Evolutionary conservation across 2,329 filamentous ascomycete species (phyloP).

Genomic region (Thermothelomyces thermophilus): DNA sequence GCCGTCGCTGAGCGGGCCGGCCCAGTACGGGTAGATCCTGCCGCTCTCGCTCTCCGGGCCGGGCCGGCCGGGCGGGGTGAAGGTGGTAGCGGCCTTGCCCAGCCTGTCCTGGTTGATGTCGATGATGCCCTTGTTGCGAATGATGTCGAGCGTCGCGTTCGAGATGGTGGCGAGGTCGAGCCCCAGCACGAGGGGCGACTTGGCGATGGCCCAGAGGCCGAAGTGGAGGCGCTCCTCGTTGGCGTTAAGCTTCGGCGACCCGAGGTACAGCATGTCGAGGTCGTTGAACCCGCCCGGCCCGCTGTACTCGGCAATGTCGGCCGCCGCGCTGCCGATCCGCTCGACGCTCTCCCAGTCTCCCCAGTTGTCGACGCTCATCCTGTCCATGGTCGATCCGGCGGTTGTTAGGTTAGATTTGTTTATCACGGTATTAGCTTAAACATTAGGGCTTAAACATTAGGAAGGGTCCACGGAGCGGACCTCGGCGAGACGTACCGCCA

Average conservation of each 20-base stretch:
- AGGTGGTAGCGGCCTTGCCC: constrained; percentile 24
- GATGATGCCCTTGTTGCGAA: constrained; percentile 25
- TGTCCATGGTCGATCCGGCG: too few relatives aligned
- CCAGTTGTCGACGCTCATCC: constrained; percentile 20
- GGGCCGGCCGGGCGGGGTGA: constrained; percentile 26
- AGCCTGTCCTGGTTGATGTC: constrained; percentile 27
- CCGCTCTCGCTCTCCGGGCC: constrained; percentile 37
- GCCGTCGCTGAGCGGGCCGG: constrained; percentile 31
- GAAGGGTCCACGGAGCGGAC: too few relatives aligned
- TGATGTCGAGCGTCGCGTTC: constrained; percentile 16
- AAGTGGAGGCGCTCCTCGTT: constrained; percentile 26
- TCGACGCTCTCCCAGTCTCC: constrained; percentile 18
- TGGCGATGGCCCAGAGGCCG: constrained; percentile 27
- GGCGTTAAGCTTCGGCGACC: constrained; percentile 12
- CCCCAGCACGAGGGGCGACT: constrained; percentile 26
- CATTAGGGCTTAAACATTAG: too few relatives aligned
- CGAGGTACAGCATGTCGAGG: constrained; percentile 27
- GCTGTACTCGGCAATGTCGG: constrained; percentile 19
- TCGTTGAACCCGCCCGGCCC: constrained; percentile 28
- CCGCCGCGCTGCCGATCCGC: constrained; percentile 16
- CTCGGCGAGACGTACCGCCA: constrained; percentile 19
- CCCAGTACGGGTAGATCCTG: constrained; percentile 38
- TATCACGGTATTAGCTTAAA: too few relatives aligned
- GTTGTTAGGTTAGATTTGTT: background rate
- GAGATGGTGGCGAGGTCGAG: constrained; percentile 25